Evolutionary conservation across 805 yeast species (phyloP), one percentile per base, ranked within the genome.

Genomic region (Scheffersomyces spartinae): DNA sequence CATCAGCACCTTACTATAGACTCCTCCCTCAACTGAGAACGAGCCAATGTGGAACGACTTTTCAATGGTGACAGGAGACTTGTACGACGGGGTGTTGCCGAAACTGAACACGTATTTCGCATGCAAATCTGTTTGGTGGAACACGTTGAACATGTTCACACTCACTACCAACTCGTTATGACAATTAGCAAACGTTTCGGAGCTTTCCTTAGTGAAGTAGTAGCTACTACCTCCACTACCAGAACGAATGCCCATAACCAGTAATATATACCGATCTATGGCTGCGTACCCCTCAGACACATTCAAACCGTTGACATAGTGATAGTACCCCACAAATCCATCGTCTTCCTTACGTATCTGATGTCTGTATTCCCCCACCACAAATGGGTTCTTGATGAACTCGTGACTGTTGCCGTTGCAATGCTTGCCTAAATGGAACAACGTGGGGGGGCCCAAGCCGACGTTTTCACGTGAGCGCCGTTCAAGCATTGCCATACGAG

Each of bases 361-460:
- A n/a, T n/a, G n/a, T n/a, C n/a, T n/a, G n/a, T n/a, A n/a, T n/a
- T n/a, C n/a, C n/a, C n/a, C n/a, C n/a, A n/a, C n/a, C n/a, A n/a
- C n/a, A n/a, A n/a, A n/a, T n/a, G n/a, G n/a, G n/a, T n/a, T n/a
- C n/a, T n/a, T n/a, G n/a, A n/a, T n/a, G n/a, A n/a, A n/a, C n/a
- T n/a, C n/a, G n/a, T n/a, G n/a, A n/a, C n/a, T n/a, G n/a, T n/a
- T n/a, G n/a, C n/a, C n/a, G n/a, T n/a, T n/a, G n/a, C 34, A 45
- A 34, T 52, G 49, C 16, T 44, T 40, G 14, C 59, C 63, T 45
- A 51, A 49, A 34, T 59, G 64, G 8, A 55, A 26, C 30, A 59
- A 43, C 32, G 59, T 63, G 8, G 59, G 52, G 1, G 62, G 58
- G 2, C 66, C 66, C 4, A 32, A n/a, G n/a, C n/a, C n/a, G n/a